Base-by-base conservation (phyloP, 208 protist genomes). In the Vickermania spadyakhi region DNA sequence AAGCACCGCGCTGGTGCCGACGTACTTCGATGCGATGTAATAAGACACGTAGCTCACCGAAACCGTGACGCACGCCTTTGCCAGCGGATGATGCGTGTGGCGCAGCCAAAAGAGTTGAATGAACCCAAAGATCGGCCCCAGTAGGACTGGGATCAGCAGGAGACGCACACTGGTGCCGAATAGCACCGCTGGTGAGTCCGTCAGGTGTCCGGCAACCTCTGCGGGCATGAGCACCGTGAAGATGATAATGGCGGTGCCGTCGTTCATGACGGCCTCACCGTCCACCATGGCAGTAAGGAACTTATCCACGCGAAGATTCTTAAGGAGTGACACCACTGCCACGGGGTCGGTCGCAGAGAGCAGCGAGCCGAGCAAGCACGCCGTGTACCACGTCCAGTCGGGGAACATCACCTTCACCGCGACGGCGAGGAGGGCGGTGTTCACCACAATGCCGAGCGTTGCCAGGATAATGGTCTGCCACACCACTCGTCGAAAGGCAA, bases 311-410 rank as follows among this genome's bases (percentile, higher is more conserved):
- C 81, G 78, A 58, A 96, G 64, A 21, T 81, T 81, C 63, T 93
- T 90, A 28, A 96, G 72, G 54, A 94, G 69, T 52, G 86, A 70
- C 1, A 96, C 86, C 26, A 94, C 87, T 51, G 90, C 86, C 14
- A 96, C 86, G n/a, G 90, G 90, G 70, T 96, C 90, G 0, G 86
- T 96, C 27, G 90, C 90, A 42, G 80, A 90, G 22, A 94, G 77
- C 25, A 93, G 71, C 3, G 87, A 84, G 27, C 90, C 90, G 3
- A 94, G 74, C 42, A 93, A 60, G 52, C 86, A 31, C 31, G 78
- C 68, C 53, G 81, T 50, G 62, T 86, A 84, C 78, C 76, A 89
- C 30, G 74, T 78, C 82, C 81, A 93, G 2, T 62, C 28, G 31
- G 61, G 59, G 59, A 88, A 87, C 31, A 81, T 62, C 42, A 51